phyloP scores from a whole-genome alignment of 2,329 filamentous ascomycete genomes.

The Pseudocercospora cruenta region DNA sequence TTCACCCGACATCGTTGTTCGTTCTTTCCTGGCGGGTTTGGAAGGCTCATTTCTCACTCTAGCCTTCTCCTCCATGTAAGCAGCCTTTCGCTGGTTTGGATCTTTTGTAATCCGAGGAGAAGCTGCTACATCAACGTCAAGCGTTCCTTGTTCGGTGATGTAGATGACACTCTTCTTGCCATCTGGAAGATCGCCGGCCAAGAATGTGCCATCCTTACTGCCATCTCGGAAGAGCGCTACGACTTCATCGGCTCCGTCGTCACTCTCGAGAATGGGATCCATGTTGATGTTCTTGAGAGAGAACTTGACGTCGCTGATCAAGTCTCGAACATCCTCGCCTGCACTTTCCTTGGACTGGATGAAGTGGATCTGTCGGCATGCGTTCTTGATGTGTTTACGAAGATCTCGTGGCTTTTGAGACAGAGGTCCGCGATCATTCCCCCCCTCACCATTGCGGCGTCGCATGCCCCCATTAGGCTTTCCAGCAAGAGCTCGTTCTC shows the following conservation, averaged over 20 bases:
- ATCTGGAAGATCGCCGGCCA: slow-evolving; percentile 10
- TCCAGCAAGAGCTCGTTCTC: not conserved
- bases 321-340: slow-evolving; percentile 22
- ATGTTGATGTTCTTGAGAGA: slow-evolving; percentile 22
- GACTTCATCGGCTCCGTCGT: slow-evolving; percentile 24
- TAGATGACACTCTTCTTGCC: slow-evolving; percentile 23
- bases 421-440: not conserved
- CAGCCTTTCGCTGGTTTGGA: not conserved
- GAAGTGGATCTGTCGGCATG: slow-evolving; percentile 23
- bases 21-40: not conserved
- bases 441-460: not conserved
- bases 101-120: not conserved
- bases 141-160: slow-evolving; percentile 17
- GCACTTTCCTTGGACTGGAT: slow-evolving; percentile 25
- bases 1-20: slow-evolving; percentile 2
- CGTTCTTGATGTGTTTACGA: slow-evolving; percentile 23
- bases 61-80: not conserved
- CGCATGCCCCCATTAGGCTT: not conserved
- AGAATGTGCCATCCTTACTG: slow-evolving; percentile 24
- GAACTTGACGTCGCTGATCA: slow-evolving; percentile 17
- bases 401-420: slow-evolving; percentile 8
- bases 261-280: slow-evolving; percentile 20
- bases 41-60: not conserved
- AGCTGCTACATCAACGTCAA: slow-evolving; percentile 18
- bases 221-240: slow-evolving; percentile 24